Evolutionary conservation across 2,329 filamentous ascomycete genomes (phyloP).

Genomic region (Rutstroemia sp.): DNA sequence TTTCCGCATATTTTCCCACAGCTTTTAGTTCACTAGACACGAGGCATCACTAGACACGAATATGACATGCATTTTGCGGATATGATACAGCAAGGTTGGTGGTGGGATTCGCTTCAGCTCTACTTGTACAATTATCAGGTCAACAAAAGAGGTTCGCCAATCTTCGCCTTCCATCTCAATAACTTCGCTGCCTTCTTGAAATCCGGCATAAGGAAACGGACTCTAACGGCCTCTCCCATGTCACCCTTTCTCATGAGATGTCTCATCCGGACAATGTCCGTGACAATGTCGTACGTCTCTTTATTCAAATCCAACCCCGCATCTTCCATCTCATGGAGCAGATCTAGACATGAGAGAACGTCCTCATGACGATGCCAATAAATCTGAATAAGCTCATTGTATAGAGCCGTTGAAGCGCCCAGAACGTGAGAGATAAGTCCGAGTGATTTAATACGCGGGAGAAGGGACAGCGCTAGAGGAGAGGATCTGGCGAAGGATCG

Average conservation of each 20-base stretch:
- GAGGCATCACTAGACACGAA: too few species aligned
- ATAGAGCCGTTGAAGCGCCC: slow-evolving; percentile 62
- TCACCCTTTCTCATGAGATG: slow-evolving; percentile 12
- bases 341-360: slow-evolving; percentile 19
- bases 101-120: background rate
- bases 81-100: background rate
- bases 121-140: slow-evolving; percentile 4
- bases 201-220: slow-evolving; percentile 25
- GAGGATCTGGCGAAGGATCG: slow-evolving; percentile 51
- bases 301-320: slow-evolving; percentile 25
- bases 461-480: slow-evolving; percentile 48
- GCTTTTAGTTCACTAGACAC: too few species aligned
- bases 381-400: slow-evolving; percentile 56
- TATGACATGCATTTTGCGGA: too few species aligned
- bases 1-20: too few species aligned
- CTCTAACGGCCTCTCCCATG: slow-evolving; percentile 15
- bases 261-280: slow-evolving; percentile 18
- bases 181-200: slow-evolving; percentile 19
- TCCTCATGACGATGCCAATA: slow-evolving; percentile 57
- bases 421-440: slow-evolving; percentile 65
- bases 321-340: slow-evolving; percentile 28
- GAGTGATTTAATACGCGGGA: slow-evolving; percentile 60
- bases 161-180: slow-evolving; percentile 19
- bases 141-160: slow-evolving; percentile 8
- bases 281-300: slow-evolving; percentile 25